These are phyloP conservation scores for Cicer chorassanicum DNA, from an alignment of 306 rosid species.

Conservation along the genomic window DNA sequence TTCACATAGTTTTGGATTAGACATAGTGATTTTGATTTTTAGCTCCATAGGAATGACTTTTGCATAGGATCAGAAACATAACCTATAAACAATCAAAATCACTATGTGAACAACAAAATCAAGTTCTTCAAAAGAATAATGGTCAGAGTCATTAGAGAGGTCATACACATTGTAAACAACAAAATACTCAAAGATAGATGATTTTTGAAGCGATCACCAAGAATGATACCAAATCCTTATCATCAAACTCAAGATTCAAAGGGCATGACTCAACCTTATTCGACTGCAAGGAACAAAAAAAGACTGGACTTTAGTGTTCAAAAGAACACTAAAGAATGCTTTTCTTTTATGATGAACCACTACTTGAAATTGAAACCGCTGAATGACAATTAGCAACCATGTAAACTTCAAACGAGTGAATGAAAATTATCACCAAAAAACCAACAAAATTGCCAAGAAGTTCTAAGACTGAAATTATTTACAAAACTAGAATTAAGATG, in stretches of 20 bases:
- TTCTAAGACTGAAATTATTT: neutral
- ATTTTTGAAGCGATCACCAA: slow-evolving; percentile 72
- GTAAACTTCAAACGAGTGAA: slow-evolving; percentile 17
- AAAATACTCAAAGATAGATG: slow-evolving; percentile 79
- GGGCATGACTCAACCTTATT: slow-evolving; percentile 70
- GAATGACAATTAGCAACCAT: slow-evolving; percentile 7
- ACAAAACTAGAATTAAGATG: neutral
- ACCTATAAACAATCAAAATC: too few relatives aligned
- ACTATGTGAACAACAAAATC: neutral
- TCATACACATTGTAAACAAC: slow-evolving; percentile 53
- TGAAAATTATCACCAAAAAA: neutral
- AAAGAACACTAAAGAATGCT: slow-evolving; percentile 71
- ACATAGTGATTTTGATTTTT: too few relatives aligned
- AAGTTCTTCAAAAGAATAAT: slow-evolving; percentile 63
- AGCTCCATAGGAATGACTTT: too few relatives aligned
- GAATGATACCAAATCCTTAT: slow-evolving; percentile 69
- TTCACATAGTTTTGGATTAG: neutral
- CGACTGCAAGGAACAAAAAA: slow-evolving; percentile 80
- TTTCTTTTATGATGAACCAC: slow-evolving; percentile 66
- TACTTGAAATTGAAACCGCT: slow-evolving; percentile 60
- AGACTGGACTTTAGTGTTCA: slow-evolving; percentile 71
- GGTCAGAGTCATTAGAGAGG: slow-evolving; percentile 64
- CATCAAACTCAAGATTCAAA: slow-evolving; percentile 75
- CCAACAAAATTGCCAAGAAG: neutral
- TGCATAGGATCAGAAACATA: too few relatives aligned